Base-by-base conservation (phyloP, 2,329 filamentous ascomycete genomes). In the Neoascochyta sp. region DNA sequence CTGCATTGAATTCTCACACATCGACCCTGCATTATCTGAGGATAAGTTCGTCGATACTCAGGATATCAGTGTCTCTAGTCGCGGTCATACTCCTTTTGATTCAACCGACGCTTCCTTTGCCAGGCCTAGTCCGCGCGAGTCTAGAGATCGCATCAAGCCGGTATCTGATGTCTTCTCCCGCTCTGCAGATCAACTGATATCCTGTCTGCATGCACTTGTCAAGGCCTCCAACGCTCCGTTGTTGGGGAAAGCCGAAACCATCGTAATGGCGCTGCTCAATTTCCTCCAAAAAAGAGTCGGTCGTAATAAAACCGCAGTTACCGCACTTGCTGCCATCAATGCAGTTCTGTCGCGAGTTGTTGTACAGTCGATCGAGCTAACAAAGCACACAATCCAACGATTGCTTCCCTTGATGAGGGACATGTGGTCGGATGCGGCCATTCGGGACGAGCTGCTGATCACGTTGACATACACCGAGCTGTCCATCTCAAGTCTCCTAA, bases 251-350 rank as follows among this genome's bases (percentile, higher is more conserved):
- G 75, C 74, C 22, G 66, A 75, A 36, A 66, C 68, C 21, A 68
- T 89, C 28, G 65, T 81, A 7, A 62, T 66, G 22, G 64, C 71
- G 3, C 67, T 82, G 14, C 51, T 83, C 12, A 70, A 73, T 20
- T 77, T 86, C 36, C 66, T 94, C 41, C 71, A 72, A 25, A 68
- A 76, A 24, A 77, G 72, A 42, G 68, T 80, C 22, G 76, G 78
- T 24, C 75, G 75, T 45, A 66, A 80, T 28, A 84, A 88, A 47
- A 80, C 83, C 50, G 66, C 81, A 30, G 81, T 83, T 50, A 66
- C 81, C 33, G 82, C 83, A 10, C 87, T 96, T 55, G 78, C 78
- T 23, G 74, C 81, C 23, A 70, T 95, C 50, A 93, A 94, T 63
- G 68, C 71, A 27, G 62, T 94, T 5, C 67, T 94, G 27, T 67